phyloP scores from a whole-genome alignment of 1,284 basidiomycete species.

The Trichosporon coremiiforme region DNA sequence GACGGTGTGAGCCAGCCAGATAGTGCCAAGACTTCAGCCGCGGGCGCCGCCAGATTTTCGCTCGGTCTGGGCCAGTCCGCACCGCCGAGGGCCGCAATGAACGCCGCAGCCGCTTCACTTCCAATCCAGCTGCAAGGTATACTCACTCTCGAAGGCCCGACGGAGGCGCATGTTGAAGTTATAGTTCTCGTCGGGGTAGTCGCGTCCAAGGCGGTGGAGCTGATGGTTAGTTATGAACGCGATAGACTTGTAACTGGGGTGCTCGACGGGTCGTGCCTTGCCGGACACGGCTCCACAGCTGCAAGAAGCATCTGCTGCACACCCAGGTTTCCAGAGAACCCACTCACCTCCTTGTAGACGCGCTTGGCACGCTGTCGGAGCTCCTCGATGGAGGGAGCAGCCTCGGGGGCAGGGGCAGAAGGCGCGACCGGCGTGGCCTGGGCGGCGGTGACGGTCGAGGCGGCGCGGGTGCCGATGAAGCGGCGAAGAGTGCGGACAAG shows the following conservation, averaged over 20 bases:
- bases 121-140: background rate
- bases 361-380: slow-evolving; percentile 49
- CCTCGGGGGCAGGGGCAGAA: background rate
- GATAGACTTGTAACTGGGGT: background rate
- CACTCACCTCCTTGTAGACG: slow-evolving; percentile 56
- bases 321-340: background rate
- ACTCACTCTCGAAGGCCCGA: slow-evolving; percentile 55
- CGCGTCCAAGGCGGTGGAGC: slow-evolving; percentile 56
- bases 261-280: background rate
- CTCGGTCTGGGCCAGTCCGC: background rate
- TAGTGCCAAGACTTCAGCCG: slow-evolving; percentile 9
- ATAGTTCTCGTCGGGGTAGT: slow-evolving; percentile 56
- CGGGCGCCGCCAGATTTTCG: slow-evolving; percentile 1
- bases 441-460: slow-evolving; percentile 24
- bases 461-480: slow-evolving; percentile 24
- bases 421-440: slow-evolving; percentile 22
- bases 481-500: slow-evolving; percentile 22
- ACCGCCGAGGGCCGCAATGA: background rate
- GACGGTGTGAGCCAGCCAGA: background rate
- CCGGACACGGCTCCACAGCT: too few species aligned
- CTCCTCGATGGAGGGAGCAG: slow-evolving; percentile 26
- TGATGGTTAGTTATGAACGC: slow-evolving; percentile 25
- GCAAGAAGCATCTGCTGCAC: too few species aligned
- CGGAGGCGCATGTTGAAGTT: slow-evolving; percentile 56
- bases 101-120: background rate